Base-by-base conservation (phyloP, 345 rosid genomes). In the Brassica nigra region DNA sequence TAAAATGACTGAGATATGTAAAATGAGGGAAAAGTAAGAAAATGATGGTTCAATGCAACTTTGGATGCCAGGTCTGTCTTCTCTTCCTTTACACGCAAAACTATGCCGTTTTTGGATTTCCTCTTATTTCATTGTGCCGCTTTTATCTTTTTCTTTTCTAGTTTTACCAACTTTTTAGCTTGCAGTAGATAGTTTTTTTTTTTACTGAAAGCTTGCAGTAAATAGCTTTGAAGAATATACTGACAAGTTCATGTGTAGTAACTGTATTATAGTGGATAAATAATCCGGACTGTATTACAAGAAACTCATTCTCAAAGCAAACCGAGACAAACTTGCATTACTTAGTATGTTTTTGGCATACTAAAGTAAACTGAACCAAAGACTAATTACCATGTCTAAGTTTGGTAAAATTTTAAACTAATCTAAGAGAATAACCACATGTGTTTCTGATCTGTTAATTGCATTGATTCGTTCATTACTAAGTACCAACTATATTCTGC, bases 1-100 rank as follows among this genome's bases (percentile, higher is more conserved):
- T 31, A 63, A 31, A 59, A 12, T 6, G 27, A 64, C 64, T 52
- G 11, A 55, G 64, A 54, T 18, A 57, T 65, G 54, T 33, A 54
- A 42, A 70, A 62, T 6, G 31, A 44, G 30, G 54, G 14, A 39
- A 74, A 33, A 6, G 71, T 52, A 49, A 59, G 71, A 64, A 54
- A 64, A 63, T 55, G 76, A 79, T 72, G n/a, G 77, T 72, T 58
- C 52, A 63, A 34, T 55, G 73, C 62, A 72, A 72, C 70, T 66
- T 66, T 66, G 52, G 70, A 79, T 79, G 82, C 78, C 64, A 73
- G 62, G 47, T 67, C 57, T 61, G 78, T 73, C 80, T 71, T 8
- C 28, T 52, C 61, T 39, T 16, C 62, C 65, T 79, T 79, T 79
- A 68, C 78, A 79, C 70, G 69, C 78, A 74, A 79, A 74, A 68